A percentile compares a stretch with the other conserved stretches of the same genome.
phyloP scores from a whole-genome alignment of 176 grass and related monocot genomes.

The Juncus effusus region DNA sequence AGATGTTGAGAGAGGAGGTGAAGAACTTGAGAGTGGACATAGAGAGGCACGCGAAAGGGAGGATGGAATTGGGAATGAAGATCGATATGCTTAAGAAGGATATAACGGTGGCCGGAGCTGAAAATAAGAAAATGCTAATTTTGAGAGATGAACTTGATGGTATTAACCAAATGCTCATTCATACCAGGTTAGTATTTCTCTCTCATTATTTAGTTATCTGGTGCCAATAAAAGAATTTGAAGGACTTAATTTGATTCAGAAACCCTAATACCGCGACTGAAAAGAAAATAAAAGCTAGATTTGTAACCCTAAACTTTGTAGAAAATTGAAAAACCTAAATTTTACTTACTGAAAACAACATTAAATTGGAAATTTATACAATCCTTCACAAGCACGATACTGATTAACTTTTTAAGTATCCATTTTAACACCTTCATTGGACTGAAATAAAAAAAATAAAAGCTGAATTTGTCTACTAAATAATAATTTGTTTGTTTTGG shows the following conservation, averaged over 20 bases:
- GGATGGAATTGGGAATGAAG: constrained; percentile 15
- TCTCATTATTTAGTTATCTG: background rate
- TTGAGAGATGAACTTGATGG: constrained; percentile 19
- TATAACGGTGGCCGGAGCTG: background rate
- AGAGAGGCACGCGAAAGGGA: constrained; percentile 19
- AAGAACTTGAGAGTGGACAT: constrained; percentile 2
- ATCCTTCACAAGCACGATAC: no score
- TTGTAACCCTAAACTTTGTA: background rate
- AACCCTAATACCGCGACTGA: background rate
- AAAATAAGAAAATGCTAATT: constrained; percentile 14
- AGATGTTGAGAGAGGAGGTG: constrained; percentile 18
- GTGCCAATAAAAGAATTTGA: background rate
- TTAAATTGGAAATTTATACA: no score
- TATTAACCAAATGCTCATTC: background rate
- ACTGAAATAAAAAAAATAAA: constrained; percentile 6
- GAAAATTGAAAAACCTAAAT: background rate
- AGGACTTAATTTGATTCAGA: background rate
- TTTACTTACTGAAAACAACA: background rate
- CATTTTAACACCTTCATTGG: constrained; percentile 1
- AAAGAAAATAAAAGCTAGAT: background rate
- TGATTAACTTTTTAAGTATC: no score
- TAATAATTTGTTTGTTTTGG: constrained; percentile 1
- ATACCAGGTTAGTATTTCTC: background rate
- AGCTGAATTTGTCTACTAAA: background rate
- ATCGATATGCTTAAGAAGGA: constrained; percentile 27